phyloP scores from a whole-genome alignment of 2,329 filamentous ascomycete genomes.

The Beauveria pseudobassiana region DNA sequence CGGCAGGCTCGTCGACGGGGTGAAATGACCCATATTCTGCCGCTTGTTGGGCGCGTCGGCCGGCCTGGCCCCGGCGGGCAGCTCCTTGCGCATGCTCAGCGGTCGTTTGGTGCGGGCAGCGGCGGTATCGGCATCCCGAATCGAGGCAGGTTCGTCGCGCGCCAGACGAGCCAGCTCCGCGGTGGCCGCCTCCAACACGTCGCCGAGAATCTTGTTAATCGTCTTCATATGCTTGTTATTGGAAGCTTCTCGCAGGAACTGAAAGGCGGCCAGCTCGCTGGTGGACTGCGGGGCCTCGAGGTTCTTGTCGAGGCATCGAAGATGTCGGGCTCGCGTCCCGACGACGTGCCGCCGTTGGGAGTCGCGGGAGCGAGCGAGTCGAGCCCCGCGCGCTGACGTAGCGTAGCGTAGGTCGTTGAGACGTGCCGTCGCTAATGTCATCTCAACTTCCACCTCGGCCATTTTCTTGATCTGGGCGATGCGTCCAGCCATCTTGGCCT shows the following conservation, averaged over 20 bases:
- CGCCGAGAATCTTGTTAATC: constrained; percentile 56
- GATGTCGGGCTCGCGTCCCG: constrained; percentile 32
- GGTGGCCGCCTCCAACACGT: constrained; percentile 54
- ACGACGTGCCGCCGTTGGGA: constrained; percentile 17
- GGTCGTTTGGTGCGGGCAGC: constrained; percentile 44
- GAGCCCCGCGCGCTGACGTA: constrained; percentile 31
- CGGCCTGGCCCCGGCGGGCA: constrained; percentile 23
- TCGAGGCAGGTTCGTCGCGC: constrained; percentile 42
- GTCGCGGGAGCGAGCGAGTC: constrained; percentile 17
- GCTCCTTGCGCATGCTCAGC: constrained; percentile 44
- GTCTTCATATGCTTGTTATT: constrained; percentile 69
- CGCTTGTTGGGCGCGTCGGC: constrained; percentile 17
- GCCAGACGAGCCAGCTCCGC: constrained; percentile 51
- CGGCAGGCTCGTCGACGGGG: neutral
- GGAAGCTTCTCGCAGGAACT: constrained; percentile 81
- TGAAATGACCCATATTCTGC: constrained; percentile 10
- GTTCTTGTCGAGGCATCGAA: constrained; percentile 72
- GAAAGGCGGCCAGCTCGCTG: constrained; percentile 81
- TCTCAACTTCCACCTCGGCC: constrained; percentile 50
- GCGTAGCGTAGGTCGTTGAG: constrained; percentile 20
- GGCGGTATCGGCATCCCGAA: constrained; percentile 31
- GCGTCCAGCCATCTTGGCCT: constrained; percentile 76
- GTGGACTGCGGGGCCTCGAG: constrained; percentile 74
- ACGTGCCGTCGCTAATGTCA: constrained; percentile 33
- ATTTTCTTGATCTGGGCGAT: constrained; percentile 58